A percentile compares a stretch with the other conserved stretches of the same genome.
phyloP scores from a whole-genome alignment of 2,329 filamentous ascomycete genomes.

The Setomelanomma holmii region DNA sequence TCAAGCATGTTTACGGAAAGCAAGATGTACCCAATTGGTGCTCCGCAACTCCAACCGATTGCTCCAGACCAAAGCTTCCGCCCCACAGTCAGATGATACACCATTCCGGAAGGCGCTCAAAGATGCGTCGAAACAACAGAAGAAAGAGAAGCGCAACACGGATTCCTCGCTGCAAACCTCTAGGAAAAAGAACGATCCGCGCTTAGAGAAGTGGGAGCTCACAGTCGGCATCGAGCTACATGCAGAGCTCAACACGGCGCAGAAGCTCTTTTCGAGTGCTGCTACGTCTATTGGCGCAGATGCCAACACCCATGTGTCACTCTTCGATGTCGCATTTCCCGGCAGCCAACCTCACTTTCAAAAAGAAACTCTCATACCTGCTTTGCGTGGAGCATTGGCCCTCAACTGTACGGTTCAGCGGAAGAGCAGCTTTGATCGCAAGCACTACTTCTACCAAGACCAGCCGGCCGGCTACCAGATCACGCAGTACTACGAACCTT shows the following conservation, averaged over 20 bases:
- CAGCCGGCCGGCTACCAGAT: slow-evolving; percentile 97
- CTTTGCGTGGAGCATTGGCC: slow-evolving; percentile 86
- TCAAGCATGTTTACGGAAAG: slow-evolving; percentile 33
- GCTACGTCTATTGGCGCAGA: slow-evolving; percentile 60
- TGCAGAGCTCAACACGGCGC: slow-evolving; percentile 87
- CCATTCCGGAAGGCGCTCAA: slow-evolving; percentile 48
- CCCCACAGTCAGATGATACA: slow-evolving; percentile 31
- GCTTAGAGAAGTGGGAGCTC: slow-evolving; percentile 77
- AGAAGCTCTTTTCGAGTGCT: slow-evolving; percentile 84
- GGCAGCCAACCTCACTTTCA: slow-evolving; percentile 90
- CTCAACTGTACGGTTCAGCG: slow-evolving; percentile 79
- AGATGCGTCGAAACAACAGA: slow-evolving; percentile 46
- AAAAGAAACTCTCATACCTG: slow-evolving; percentile 80
- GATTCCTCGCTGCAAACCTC: slow-evolving; percentile 6
- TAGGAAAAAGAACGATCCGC: slow-evolving; percentile 20
- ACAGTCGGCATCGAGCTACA: slow-evolving; percentile 98
- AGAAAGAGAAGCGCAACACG: slow-evolving; percentile 23
- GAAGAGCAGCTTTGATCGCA: slow-evolving; percentile 87
- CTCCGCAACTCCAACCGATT: slow-evolving; percentile 10
- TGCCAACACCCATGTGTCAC: slow-evolving; percentile 86
- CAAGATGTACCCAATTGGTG: slow-evolving; percentile 25
- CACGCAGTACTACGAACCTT: slow-evolving; percentile 88
- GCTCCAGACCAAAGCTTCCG: slow-evolving; percentile 32
- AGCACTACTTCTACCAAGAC: slow-evolving; percentile 99
- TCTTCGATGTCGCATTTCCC: slow-evolving; percentile 88